These are phyloP conservation scores for Venturia carpophila DNA, from an alignment of 2,329 filamentous ascomycete genomes.

Conservation along the genomic window DNA sequence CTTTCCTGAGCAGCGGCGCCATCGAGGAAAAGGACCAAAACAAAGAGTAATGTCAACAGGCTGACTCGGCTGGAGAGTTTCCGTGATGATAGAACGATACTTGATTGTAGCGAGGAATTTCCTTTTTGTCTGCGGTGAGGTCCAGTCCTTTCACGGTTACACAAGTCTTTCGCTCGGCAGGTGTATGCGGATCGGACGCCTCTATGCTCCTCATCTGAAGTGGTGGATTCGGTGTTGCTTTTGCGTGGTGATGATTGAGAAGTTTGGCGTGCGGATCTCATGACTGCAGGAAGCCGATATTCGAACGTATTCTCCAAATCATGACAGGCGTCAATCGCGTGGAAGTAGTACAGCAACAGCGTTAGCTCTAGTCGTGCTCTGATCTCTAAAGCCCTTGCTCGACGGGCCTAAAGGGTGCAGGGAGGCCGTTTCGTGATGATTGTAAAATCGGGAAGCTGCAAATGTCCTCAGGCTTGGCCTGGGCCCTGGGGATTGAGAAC, in stretches of 20 bases:
- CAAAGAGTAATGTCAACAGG: constrained; percentile 2
- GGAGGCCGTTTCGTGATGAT: not conserved
- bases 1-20: constrained; percentile 4
- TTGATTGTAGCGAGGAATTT: not conserved
- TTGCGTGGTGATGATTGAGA: not conserved
- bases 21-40: not conserved
- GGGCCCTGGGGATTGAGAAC: not conserved
- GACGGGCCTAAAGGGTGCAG: not conserved
- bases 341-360: not conserved
- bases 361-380: constrained; percentile 2
- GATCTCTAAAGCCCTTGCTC: not conserved
- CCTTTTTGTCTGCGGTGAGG: not conserved
- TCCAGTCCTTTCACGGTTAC: not conserved
- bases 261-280: not conserved
- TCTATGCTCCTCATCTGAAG: not conserved
- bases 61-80: not conserved
- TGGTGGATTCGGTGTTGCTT: not conserved
- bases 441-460: not conserved
- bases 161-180: not conserved
- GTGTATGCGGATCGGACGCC: not conserved
- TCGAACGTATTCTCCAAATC: not conserved
- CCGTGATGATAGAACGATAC: not conserved
- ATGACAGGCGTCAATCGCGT: not conserved
- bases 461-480: not conserved
- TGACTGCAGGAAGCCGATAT: not conserved